Conservation (phyloP, 306 rosid genomes). For the Alnus rubra region DNA sequence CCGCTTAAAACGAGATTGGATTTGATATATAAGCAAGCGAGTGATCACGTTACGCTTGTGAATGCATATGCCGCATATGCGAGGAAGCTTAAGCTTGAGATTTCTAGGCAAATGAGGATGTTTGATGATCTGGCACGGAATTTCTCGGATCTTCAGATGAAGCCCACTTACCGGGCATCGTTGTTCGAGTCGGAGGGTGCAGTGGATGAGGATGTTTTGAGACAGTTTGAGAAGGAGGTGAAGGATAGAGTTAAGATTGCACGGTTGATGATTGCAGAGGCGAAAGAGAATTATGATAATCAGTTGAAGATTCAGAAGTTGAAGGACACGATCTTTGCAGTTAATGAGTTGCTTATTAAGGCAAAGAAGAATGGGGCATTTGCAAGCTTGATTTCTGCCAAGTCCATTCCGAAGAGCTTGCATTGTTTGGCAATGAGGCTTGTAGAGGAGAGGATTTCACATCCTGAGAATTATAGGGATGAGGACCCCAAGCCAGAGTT, state of each 20-base stretch:
- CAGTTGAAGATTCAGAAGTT: slow-evolving; percentile 97
- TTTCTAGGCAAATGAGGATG: slow-evolving; percentile 78
- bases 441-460: slow-evolving; percentile 80
- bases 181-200: slow-evolving; percentile 81
- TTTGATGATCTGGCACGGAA: slow-evolving; percentile 83
- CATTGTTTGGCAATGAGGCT: slow-evolving; percentile 98
- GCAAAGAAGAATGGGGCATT: slow-evolving; percentile 94
- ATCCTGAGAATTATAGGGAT: slow-evolving; percentile 80
- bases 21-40: slow-evolving; percentile 92
- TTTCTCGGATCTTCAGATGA: slow-evolving; percentile 63
- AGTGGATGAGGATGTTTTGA: slow-evolving; percentile 79
- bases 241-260: slow-evolving; percentile 92
- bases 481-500: slow-evolving; percentile 74
- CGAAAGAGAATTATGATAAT: slow-evolving; percentile 91
- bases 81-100: slow-evolving; percentile 98
- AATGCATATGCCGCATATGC: slow-evolving; percentile 98
- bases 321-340: slow-evolving; percentile 93
- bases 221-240: slow-evolving; percentile 98
- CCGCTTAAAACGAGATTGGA: slow-evolving; percentile 82
- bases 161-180: slow-evolving; percentile 54
- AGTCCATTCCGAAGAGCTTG: slow-evolving; percentile 90
- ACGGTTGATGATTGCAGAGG: slow-evolving; percentile 71
- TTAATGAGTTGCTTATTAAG: slow-evolving; percentile 82
- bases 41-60: slow-evolving; percentile 85
- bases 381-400: slow-evolving; percentile 89